Base-by-base conservation (phyloP, 2,329 filamentous ascomycete genomes). In the Xylaria sp. region DNA sequence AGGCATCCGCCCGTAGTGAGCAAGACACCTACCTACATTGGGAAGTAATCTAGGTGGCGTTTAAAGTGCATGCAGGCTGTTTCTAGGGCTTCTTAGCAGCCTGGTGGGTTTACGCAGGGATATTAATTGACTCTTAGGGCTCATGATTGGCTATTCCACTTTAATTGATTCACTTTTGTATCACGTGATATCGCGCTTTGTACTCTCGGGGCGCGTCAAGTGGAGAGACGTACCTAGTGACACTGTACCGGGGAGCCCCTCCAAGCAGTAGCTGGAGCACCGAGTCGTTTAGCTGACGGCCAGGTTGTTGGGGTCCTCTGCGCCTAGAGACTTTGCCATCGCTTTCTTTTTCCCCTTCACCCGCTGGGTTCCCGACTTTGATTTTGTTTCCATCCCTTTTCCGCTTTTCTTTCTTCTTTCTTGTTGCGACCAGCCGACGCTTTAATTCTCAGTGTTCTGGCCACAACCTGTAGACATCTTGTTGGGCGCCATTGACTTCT, bases 171-270 rank as follows among this genome's bases (percentile, higher is more conserved):
- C 49, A 44, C 23, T 3, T 15, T n/a, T 23, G 2, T 1, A 21
- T 55, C 64, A 65, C 63, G 60, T 67, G 65, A 59, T 33, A 35
- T 63, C 65, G 65, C 60, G 65, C 63, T 54, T 59, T 43, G 25
- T 40, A 19, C 1, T 19, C 11, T 10, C 27, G 37, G 44, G 55
- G 54, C 57, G 64, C 57, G 61, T 64, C 55, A 55, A 59, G 43
- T 47, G 23, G 33, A 52, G 38, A 7, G 31, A 38, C n/a, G 49
- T 54, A 48, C 25, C 23, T 44, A 17, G 37, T 38, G 40, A 27
- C 13, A 29, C 23, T 27, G 19, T 51, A 35, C 29, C 21, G 7
- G 4, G 25, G 27, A 6, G 52, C 58, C 58, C 58, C 58, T 56
- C 52, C 46, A 38, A 47, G 41, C 31, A 38, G 17, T n/a, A n/a